A percentile compares a stretch with the other conserved stretches of the same genome.
Evolutionary conservation across 768 basidiomycete species (phyloP).

Genomic region (Suillus lakei): DNA sequence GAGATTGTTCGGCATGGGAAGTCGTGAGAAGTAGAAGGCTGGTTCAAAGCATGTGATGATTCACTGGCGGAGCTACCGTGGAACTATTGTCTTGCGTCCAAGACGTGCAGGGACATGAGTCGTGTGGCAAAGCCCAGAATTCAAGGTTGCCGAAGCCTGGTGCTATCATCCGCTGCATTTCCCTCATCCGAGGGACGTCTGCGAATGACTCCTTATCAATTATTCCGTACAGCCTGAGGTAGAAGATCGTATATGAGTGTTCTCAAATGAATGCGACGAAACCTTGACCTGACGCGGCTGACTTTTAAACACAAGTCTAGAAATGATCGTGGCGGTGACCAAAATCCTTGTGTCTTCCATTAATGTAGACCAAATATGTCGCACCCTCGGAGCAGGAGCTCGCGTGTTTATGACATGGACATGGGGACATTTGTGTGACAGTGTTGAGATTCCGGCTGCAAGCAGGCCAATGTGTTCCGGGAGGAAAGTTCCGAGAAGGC

Average conservation of each 20-base stretch:
- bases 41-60: not conserved
- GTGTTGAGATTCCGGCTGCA: not conserved
- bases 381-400: not conserved
- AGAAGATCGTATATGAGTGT: not conserved
- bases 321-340: not conserved
- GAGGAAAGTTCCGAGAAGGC: not conserved
- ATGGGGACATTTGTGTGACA: not conserved
- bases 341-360: not conserved
- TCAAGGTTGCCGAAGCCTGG: not conserved
- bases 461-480: not conserved
- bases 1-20: constrained; percentile 1
- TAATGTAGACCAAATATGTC: not conserved
- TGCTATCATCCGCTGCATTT: not conserved
- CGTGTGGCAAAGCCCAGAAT: constrained; percentile 5
- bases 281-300: not conserved
- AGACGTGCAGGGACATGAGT: constrained; percentile 1
- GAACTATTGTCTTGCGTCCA: constrained; percentile 2
- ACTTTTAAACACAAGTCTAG: not conserved
- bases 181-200: not conserved
- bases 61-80: constrained; percentile 9
- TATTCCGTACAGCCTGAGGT: not conserved
- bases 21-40: constrained; percentile 10
- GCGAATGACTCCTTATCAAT: not conserved
- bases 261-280: not conserved
- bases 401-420: no score